Conservation (phyloP, 345 rosid species). For the Salix brachista region DNA sequence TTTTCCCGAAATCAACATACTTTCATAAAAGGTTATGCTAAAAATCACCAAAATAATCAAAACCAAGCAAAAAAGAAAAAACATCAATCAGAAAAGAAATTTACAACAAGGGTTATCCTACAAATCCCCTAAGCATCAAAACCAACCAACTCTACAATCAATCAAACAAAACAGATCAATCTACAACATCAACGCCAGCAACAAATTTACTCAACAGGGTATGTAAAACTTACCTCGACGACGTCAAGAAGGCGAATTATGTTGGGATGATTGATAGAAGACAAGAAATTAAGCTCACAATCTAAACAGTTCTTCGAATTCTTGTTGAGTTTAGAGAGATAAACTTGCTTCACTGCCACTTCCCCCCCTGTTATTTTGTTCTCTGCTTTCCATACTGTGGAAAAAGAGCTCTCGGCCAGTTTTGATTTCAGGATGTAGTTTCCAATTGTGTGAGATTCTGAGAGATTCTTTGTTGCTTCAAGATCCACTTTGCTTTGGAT, state of each 20-base stretch:
- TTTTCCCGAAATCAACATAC: too few species aligned
- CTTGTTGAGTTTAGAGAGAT: slow-evolving; percentile 44
- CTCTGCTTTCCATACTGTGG: slow-evolving; percentile 51
- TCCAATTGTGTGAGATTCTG: slow-evolving; percentile 10
- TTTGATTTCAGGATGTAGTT: slow-evolving; percentile 45
- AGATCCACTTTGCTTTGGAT: slow-evolving; percentile 24
- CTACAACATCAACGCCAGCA: background rate
- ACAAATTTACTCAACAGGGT: background rate
- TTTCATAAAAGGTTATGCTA: too few species aligned
- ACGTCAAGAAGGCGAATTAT: slow-evolving; percentile 49
- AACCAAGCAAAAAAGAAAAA: too few species aligned
- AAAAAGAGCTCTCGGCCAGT: slow-evolving; percentile 42
- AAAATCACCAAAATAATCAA: too few species aligned
- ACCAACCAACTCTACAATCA: background rate
- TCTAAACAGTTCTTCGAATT: slow-evolving; percentile 46
- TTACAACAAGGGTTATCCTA: background rate
- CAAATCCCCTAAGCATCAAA: background rate
- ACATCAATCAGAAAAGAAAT: background rate
- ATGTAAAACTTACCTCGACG: slow-evolving; percentile 31
- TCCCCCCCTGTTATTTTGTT: slow-evolving; percentile 40
- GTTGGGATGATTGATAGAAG: slow-evolving; percentile 56
- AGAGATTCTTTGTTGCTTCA: background rate
- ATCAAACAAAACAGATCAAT: background rate
- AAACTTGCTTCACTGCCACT: slow-evolving; percentile 58
- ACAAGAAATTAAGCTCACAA: slow-evolving; percentile 50